A percentile compares a stretch with the other conserved stretches of the same genome.
Evolutionary conservation across 169 alveolate species (phyloP).

Genomic region (Plasmodium vinckei): DNA sequence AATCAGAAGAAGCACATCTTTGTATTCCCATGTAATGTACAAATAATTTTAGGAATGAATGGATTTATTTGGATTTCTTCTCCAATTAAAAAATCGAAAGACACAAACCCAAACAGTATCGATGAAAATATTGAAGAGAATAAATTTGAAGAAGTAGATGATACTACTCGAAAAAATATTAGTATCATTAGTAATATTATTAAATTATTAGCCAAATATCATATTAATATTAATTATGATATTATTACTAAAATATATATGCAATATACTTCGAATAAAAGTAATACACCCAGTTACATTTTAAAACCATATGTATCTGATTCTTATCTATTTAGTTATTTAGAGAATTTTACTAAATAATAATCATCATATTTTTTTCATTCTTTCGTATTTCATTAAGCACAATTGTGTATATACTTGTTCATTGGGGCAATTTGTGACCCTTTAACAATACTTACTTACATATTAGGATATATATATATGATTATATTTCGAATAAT

Average conservation of each 20-base stretch:
- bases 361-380: not conserved
- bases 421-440: not conserved
- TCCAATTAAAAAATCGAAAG: slow-evolving; percentile 43
- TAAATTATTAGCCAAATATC: slow-evolving; percentile 64
- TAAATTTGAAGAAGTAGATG: slow-evolving; percentile 68
- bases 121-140: slow-evolving; percentile 74
- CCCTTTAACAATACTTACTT: not conserved
- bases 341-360: slow-evolving; percentile 36
- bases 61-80: slow-evolving; percentile 89
- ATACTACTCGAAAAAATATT: slow-evolving; percentile 71
- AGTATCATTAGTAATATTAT: slow-evolving; percentile 78
- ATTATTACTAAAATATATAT: slow-evolving; percentile 77
- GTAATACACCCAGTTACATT: slow-evolving; percentile 46
- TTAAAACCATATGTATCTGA: slow-evolving; percentile 75
- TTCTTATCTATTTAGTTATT: slow-evolving; percentile 65
- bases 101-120: slow-evolving; percentile 67
- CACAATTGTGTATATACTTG: not conserved
- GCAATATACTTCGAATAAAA: slow-evolving; percentile 54
- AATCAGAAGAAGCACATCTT: slow-evolving; percentile 92
- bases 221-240: slow-evolving; percentile 73
- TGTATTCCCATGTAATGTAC: slow-evolving; percentile 87
- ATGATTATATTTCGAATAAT: too few relatives aligned
- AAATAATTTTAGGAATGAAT: slow-evolving; percentile 92
- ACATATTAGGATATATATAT: not conserved
- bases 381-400: not conserved